Base-by-base conservation (phyloP, 108 stramenopile species). In the Skeletonema potamos region DNA sequence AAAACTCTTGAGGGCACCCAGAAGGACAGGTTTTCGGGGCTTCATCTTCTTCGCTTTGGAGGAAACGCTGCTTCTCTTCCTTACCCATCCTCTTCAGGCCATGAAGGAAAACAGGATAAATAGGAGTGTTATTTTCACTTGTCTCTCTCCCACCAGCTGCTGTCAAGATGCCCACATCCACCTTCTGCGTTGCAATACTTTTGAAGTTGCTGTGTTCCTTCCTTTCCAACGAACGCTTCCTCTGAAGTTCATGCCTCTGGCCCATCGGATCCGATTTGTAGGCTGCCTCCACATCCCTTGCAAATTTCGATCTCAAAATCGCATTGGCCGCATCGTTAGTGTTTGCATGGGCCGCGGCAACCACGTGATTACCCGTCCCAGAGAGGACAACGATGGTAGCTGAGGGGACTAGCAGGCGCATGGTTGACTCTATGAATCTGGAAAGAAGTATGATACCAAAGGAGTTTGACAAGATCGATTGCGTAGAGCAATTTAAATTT, bases 1-100 rank as follows among this genome's bases (percentile, higher is more conserved):
- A 80, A 55, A 80, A 80, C 17, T 58, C 62, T 59, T 80, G 32
- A 2, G 79, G 72, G 12, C 79, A 80, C 13, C 64, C 64, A 18
- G 72, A 30, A 30, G 79, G 79, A 69, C 79, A 80, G 0, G 18
- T 29, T 20, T 12, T 6, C 12, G 9, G 24, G 0, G n/a, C 39
- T 20, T 46, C 34, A 8, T 43, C 68, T 27, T 58, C 68, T 6
- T 67, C 54, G n/a, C n/a, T n/a, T 63, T 77, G 69, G 26, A 77
- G 69, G 51, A 65, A 65, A 39, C 77, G 18, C 4, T 51, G 48
- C 17, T 1, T 22, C 48, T 51, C 48, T 51, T 51, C 48, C 48
- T 9, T 51, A 0, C 20, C 6, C 48, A 51, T 24, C 48, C 22
- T 51, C 48, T 51, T 51, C 22, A 22, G 48, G 17, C 48, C 48